Base-by-base conservation (phyloP, 2,329 filamentous ascomycete genomes). In the Phyllosticta citribraziliensis region DNA sequence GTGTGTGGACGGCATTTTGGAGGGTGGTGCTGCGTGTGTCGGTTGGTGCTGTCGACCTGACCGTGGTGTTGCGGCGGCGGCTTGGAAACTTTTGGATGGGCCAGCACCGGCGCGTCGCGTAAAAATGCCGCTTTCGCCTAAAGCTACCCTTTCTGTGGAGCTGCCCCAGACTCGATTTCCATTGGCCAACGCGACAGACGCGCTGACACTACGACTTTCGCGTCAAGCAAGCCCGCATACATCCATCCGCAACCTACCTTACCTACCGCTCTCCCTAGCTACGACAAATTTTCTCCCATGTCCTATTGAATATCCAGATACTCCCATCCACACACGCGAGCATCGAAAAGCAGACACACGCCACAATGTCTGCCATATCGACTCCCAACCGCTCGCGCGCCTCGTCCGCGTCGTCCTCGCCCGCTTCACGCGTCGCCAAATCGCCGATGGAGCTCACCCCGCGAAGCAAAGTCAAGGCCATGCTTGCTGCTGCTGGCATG, bases 1-100 rank as follows among this genome's bases (percentile, higher is more conserved):
- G 77, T 96, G 85, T 66, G 88, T 96, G 30, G 90, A 94, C 65
- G 91, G 91, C 91, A 96, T 91, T 35, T 51, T 56, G 35, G 40
- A 24, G 25, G 35, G 10, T 35, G 14, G n/a, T 24, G 33, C 24
- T 22, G 19, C 33, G 25, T 47, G 40, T 5, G 52, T 35, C 19
- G 53, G 50, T 10, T 52, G 9, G 8, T 27, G 53, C 22, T 52
- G 27, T 30, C 27, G 58, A 53, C 22, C 22, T 22, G 22, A 22
- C 22, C 22, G 22, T 22, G 22, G 25, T 35, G 55, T 40, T 47
- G 50, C 53, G 52, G 50, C 35, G 52, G 52, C 52, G 52, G 51
- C 54, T 52, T 11, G 55, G 58, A 60, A 60, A 60, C 58, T 60
- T 60, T 60, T 60, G 58, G 58, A 30, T 17, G 40, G 6, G 40